Conservation (phyloP, 2,329 filamentous ascomycete species). For the Leptoxyphium fumago region DNA sequence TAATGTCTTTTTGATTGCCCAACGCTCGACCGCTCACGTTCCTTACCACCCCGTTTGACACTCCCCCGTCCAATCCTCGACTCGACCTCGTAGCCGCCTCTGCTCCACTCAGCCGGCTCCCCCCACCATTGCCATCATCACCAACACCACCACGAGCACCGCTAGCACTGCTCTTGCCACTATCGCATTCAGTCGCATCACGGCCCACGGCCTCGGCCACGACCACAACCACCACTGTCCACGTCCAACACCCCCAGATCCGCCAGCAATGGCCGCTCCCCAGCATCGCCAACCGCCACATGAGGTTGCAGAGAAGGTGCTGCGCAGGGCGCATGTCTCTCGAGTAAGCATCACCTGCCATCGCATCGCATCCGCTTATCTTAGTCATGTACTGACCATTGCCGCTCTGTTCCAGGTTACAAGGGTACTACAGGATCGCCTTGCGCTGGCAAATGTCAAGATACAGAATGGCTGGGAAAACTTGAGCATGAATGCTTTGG, state of each 20-base stretch:
- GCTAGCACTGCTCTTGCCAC: no score
- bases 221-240: neutral
- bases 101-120: neutral
- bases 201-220: no score
- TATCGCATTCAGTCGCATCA: no score
- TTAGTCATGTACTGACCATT: neutral
- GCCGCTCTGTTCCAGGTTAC: slow-evolving; percentile 53
- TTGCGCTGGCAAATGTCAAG: slow-evolving; percentile 94
- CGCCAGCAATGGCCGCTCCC: slow-evolving; percentile 13
- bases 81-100: no score
- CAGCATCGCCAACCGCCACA: slow-evolving; percentile 14
- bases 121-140: neutral
- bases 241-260: neutral
- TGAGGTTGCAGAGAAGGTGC: slow-evolving; percentile 22
- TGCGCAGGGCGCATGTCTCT: slow-evolving; percentile 24
- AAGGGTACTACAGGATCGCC: slow-evolving; percentile 77
- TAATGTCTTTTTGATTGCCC: no score
- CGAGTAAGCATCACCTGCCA: slow-evolving; percentile 15
- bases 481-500: slow-evolving; percentile 70
- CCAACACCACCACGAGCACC: no score
- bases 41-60: no score
- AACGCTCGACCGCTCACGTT: no score
- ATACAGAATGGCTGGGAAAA: slow-evolving; percentile 92
- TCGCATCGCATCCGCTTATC: neutral
- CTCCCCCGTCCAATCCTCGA: no score